Evolutionary conservation across 2,329 filamentous ascomycete species (phyloP).

Genomic region (Fusarium transvaalense): DNA sequence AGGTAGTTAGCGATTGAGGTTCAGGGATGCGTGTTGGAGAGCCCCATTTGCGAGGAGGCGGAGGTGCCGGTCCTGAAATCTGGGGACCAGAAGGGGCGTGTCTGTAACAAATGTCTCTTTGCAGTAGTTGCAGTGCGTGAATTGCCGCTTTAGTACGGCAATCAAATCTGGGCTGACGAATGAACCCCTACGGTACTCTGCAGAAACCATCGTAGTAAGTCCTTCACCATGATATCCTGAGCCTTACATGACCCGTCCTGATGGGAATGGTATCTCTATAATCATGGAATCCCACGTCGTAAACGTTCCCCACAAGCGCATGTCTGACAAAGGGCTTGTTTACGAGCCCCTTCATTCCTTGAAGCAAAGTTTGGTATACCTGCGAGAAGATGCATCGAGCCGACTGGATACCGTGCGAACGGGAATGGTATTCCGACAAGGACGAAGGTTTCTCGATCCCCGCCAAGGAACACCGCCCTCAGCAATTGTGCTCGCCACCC

Average conservation of each 20-base stretch:
- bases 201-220: slow-evolving; percentile 1
- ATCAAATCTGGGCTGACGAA: slow-evolving; percentile 20
- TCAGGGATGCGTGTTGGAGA: slow-evolving; percentile 5
- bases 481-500: slow-evolving; percentile 5
- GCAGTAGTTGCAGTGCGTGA: slow-evolving; percentile 2
- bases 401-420: slow-evolving; percentile 39
- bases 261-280: background rate
- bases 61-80: slow-evolving; percentile 47
- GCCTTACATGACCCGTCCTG: background rate
- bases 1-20: background rate
- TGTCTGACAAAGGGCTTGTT: slow-evolving; percentile 10
- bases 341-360: background rate
- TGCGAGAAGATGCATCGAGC: slow-evolving; percentile 25
- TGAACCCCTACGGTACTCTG: slow-evolving; percentile 6
- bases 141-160: slow-evolving; percentile 19
- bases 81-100: slow-evolving; percentile 42
- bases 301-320: background rate
- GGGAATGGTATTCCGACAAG: slow-evolving; percentile 15
- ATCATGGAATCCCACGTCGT: background rate
- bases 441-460: slow-evolving; percentile 1
- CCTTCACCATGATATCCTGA: background rate
- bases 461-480: background rate
- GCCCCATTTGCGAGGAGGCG: slow-evolving; percentile 27
- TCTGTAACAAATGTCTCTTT: slow-evolving; percentile 14
- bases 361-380: slow-evolving; percentile 10